Base-by-base conservation (phyloP, 768 basidiomycete genomes). In the Calocybe cyanea region DNA sequence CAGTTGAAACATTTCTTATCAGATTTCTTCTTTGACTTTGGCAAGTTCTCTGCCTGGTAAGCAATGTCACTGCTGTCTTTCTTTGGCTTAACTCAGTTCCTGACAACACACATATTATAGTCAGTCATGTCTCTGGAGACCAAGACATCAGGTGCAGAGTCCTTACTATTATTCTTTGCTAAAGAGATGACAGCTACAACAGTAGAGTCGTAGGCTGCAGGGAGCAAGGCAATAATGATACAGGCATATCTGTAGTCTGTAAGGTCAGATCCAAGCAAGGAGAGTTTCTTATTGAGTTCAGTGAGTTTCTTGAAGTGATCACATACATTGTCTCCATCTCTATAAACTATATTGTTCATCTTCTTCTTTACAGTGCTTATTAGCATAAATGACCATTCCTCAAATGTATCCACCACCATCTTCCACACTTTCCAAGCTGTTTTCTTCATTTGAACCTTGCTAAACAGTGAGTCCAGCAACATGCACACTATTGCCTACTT, bases 1-100 rank as follows among this genome's bases (percentile, higher is more conserved):
- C 66, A 69, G 36, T 67, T 68, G 41, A 53, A 53, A 44, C 68
- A 68, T 40, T 50, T 39, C 36, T 41, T 43, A 11, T 28, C 11
- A 11, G 25, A 6, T 11, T 19, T 28, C 38, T 37, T 45, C 23
- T 38, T 15, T 28, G 25, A 6, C 11, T 28, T 11, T 28, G 25
- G 25, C 6, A 14, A 28, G 24, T n/a, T 9, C 25, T 38, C 33
- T 40, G 19, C 21, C 25, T 31, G 24, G n/a, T 30, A 28, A 28
- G 25, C 11, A 11, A 11, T 11, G 11, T 28, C 25, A 6, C 6
- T 28, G 11, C 6, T 28, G 25, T 28, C 25, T 6, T 28, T 28
- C 11, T 28, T 28, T 6, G 25, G 25, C 25, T 28, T 28, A 11
- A 28, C 11, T 11, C 25, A 11, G 25, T 28, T 28, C 6, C 5